Evolutionary conservation across 805 yeast species (phyloP), one percentile per base, ranked within the genome.

Genomic region (Metschnikowia koreensis): DNA sequence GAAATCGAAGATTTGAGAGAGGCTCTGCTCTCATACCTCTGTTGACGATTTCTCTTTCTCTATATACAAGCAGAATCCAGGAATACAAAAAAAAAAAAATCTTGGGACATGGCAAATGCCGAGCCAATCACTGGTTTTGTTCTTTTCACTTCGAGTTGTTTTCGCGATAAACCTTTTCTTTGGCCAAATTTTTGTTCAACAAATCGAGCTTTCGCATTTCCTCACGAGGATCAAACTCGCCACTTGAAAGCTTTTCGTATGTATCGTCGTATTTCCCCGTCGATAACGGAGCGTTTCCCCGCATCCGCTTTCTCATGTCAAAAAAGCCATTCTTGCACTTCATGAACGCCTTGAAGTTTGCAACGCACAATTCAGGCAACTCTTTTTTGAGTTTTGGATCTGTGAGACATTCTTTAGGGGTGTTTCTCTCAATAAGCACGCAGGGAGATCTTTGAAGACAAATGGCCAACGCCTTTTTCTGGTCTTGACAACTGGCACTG

Each of bases 381-480:
- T 89, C 87, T 51, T 79, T 77, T 43, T 84, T 76, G 36, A 93
- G 77, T 55, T 86, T 86, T 1, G 96, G 96, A 56, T 92, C 77
- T 38, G 87, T 86, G 17, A 92, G 69, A 65, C 99, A 93, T 52
- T 90, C 85, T 55, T 89, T 86, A 2, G 98, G 98, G 1, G 89
- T 89, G 69, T 94, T 79, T 58, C 99, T 79, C 55, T 94, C 89
- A 22, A 93, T 80, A 73, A 93, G 77, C 46, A 93, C 99, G 69
- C 99, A 93, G 13, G 98, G 98, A 6, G 97, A 91, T 64, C 97
- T 81, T 68, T 93, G 99, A 45, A 93, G 78, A 67, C 99, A 93
- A 17, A 93, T 84, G 9, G 98, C 98, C 52, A 94, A 89, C n/a
- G 96, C 97, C 61, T 82, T 90, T 63, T 92, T 82, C 66, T 93